A percentile compares a stretch with the other conserved stretches of the same genome.
Conservation (phyloP, 495 filamentous ascomycete species). For the Sporormia fimetaria region DNA sequence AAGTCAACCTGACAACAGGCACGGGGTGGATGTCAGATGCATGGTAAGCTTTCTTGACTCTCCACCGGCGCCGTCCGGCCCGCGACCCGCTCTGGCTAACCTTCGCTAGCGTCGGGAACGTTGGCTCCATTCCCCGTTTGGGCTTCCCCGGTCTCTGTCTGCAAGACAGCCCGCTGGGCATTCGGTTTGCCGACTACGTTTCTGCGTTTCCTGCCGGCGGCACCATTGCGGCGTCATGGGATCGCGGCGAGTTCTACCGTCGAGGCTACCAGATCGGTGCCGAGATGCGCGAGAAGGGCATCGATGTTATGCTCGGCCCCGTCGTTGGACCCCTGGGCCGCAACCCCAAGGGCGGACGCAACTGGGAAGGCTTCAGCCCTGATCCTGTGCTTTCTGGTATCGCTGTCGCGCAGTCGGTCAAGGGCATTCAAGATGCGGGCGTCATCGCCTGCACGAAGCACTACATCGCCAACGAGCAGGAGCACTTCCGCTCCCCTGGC, state of each 20-base stretch:
- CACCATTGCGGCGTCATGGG: constrained; percentile 35
- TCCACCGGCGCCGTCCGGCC: no score
- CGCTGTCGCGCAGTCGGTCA: constrained; percentile 31
- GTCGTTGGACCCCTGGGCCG: constrained; percentile 63
- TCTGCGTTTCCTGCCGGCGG: constrained; percentile 35
- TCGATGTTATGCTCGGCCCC: constrained; percentile 78
- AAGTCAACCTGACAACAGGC: constrained; percentile 87
- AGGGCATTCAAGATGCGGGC: constrained; percentile 34
- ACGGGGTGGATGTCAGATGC: constrained; percentile 51
- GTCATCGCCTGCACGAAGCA: constrained; percentile 36
- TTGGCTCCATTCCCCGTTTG: constrained; percentile 60
- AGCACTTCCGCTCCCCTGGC: constrained; percentile 60
- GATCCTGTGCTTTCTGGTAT: constrained; percentile 35
- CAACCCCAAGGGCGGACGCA: constrained; percentile 54
- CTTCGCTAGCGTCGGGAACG: constrained; percentile 55
- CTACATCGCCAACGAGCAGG: constrained; percentile 35
- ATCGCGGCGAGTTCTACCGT: constrained; percentile 29
- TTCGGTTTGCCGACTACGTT: constrained; percentile 46
- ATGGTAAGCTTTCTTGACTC: constrained; percentile 9
- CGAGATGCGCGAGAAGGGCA: constrained; percentile 34
- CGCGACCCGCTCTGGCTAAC: not conserved
- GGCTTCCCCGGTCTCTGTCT: constrained; percentile 71
- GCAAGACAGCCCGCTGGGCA: constrained; percentile 81
- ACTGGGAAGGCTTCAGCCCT: constrained; percentile 58
- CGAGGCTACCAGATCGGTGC: constrained; percentile 34